A percentile compares a stretch with the other conserved stretches of the same genome.
phyloP scores from a whole-genome alignment of 331 rosid genomes.

The Malus hybrid region DNA sequence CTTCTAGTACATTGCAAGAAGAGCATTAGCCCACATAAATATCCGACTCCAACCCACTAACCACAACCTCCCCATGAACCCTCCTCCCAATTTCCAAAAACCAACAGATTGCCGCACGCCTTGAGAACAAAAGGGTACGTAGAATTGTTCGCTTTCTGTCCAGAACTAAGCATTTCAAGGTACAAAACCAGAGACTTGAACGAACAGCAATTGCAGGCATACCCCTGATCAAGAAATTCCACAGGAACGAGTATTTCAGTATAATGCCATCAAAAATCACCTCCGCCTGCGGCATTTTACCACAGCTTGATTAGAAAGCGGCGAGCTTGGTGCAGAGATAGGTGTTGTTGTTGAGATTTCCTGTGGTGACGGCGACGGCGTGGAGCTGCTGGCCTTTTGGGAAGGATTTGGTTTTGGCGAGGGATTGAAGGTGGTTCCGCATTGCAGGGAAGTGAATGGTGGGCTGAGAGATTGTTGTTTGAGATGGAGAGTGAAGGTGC shows the following conservation, averaged over 20 bases:
- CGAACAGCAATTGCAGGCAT: slow-evolving; percentile 30
- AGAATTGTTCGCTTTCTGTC: slow-evolving; percentile 18
- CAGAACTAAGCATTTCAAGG: slow-evolving; percentile 32
- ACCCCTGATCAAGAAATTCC: slow-evolving; percentile 56
- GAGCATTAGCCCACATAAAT: slow-evolving; percentile 42
- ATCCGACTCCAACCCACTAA: slow-evolving; percentile 34
- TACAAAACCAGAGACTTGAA: slow-evolving; percentile 32
- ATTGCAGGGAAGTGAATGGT: slow-evolving; percentile 40
- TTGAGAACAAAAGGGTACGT: slow-evolving; percentile 30
- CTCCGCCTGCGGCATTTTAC: slow-evolving; percentile 37
- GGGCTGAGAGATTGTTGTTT: neutral
- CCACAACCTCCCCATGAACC: slow-evolving; percentile 26
- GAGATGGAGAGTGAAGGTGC: slow-evolving; percentile 1
- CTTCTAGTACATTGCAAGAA: slow-evolving; percentile 34
- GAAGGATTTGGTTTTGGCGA: slow-evolving; percentile 37
- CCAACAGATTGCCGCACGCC: slow-evolving; percentile 25
- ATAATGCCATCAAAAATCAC: slow-evolving; percentile 12
- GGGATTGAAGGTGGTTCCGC: slow-evolving; percentile 42
- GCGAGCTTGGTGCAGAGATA: slow-evolving; percentile 48
- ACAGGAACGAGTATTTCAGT: slow-evolving; percentile 30
- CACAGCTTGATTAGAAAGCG: slow-evolving; percentile 44
- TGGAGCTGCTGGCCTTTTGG: slow-evolving; percentile 43
- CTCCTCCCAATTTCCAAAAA: slow-evolving; percentile 15
- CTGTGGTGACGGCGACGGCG: slow-evolving; percentile 28
- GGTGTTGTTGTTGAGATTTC: slow-evolving; percentile 34